Conservation (phyloP, 2,329 filamentous ascomycete genomes). For the Xylariomycetidae sp. region DNA sequence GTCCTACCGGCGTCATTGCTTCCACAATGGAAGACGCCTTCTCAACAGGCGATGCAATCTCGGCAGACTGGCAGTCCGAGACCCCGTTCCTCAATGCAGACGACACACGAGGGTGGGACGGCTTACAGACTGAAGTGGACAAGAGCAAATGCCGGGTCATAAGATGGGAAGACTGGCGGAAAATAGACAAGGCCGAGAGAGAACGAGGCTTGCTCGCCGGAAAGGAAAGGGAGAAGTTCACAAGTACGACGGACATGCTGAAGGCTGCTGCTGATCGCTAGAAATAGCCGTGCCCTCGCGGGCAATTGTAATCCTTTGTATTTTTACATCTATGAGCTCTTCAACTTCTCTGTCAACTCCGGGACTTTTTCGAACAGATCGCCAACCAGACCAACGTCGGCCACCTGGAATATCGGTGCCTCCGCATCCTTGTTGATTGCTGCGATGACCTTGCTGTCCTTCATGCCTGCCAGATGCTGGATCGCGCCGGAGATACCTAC, state of each 20-base stretch:
- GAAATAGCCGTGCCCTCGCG: slow-evolving; percentile 14
- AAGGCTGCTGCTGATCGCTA: slow-evolving; percentile 41
- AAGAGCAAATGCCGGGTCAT: slow-evolving; percentile 55
- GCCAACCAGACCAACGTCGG: slow-evolving; percentile 90
- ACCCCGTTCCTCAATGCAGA: slow-evolving; percentile 32
- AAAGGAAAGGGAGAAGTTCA: slow-evolving; percentile 73
- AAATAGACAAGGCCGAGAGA: slow-evolving; percentile 74
- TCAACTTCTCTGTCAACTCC: slow-evolving; percentile 92
- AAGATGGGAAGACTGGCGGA: slow-evolving; percentile 77
- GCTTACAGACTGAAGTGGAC: slow-evolving; percentile 55
- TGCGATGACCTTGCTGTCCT: slow-evolving; percentile 99
- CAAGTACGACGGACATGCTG: slow-evolving; percentile 51
- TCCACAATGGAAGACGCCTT: slow-evolving; percentile 96
- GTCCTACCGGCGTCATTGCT: slow-evolving; percentile 91
- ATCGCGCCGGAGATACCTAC: slow-evolving; percentile 96
- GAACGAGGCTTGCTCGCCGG: slow-evolving; percentile 58
- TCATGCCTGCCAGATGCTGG: slow-evolving; percentile 98
- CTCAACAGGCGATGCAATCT: slow-evolving; percentile 75
- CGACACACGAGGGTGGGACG: slow-evolving; percentile 63
- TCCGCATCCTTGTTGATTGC: slow-evolving; percentile 98
- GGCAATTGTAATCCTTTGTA: slow-evolving; percentile 15
- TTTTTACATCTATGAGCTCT: slow-evolving; percentile 38
- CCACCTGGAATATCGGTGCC: slow-evolving; percentile 96
- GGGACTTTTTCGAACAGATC: slow-evolving; percentile 95
- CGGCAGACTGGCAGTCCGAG: slow-evolving; percentile 61